Evolutionary conservation across 768 basidiomycete genomes (phyloP).

Genomic region (Termitomyces sp.): DNA sequence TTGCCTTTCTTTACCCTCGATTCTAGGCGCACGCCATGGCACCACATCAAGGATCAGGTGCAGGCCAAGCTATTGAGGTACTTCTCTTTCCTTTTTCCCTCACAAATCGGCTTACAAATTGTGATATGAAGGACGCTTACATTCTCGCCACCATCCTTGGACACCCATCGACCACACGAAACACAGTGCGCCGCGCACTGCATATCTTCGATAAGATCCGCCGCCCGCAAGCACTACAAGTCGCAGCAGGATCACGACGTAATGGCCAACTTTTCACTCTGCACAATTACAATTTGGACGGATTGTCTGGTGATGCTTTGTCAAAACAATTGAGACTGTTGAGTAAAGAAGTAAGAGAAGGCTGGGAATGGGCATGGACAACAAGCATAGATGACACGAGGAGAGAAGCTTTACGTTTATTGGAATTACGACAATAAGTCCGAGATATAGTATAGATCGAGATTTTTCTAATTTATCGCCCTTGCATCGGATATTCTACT

Average conservation of each 20-base stretch:
- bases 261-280: constrained; percentile 40
- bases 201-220: constrained; percentile 46
- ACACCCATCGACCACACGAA: constrained; percentile 33
- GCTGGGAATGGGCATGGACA: constrained; percentile 62
- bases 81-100: background rate
- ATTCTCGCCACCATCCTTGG: constrained; percentile 40
- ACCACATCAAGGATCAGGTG: constrained; percentile 54
- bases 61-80: constrained; percentile 56
- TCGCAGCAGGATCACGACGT: constrained; percentile 32
- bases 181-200: constrained; percentile 37
- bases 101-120: background rate
- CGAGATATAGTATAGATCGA: too few relatives aligned
- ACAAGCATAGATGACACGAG: constrained; percentile 39
- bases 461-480: too few relatives aligned
- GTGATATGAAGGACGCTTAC: constrained; percentile 41
- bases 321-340: constrained; percentile 32
- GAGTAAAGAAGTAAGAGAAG: constrained; percentile 36
- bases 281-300: constrained; percentile 25
- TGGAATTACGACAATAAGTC: constrained; percentile 11
- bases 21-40: constrained; percentile 46
- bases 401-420: constrained; percentile 29
- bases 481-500: too few relatives aligned
- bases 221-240: constrained; percentile 37
- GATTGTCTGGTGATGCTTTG: constrained; percentile 21
- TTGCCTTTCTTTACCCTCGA: background rate